Evolutionary conservation across 805 yeast genomes (phyloP), one percentile per base, ranked within the genome.

Genomic region (Yueomyces sp.): DNA sequence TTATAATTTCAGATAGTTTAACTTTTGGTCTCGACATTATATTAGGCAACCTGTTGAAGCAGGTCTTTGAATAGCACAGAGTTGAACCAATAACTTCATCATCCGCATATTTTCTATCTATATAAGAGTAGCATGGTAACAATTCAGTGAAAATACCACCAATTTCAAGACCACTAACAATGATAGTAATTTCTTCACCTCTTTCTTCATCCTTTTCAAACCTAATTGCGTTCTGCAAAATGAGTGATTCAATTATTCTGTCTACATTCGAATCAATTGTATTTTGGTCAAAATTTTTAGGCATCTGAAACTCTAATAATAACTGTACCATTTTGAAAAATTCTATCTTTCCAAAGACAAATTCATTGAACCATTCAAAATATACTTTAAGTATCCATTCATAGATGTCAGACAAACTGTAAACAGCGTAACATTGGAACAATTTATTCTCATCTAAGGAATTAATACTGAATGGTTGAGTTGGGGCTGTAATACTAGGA

Each of bases 391-490:
- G 40, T 34, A 79, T 70, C 85, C 85, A 79, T 31, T 59, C 53
- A 51, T 73, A 77, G 3, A 79, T 60, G 26, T 65, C 66, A 0
- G 72, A 68, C 11, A 79, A 48, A 0, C 72, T 64, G 62, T 72
- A 69, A 3, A 77, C 69, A 34, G 60, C 59, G 3, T 55, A 53
- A 49, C 82, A 77, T 28, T 62, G 65, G 8, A 70, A 55, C 42
- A 76, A 67, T 47, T 77, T 80, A n/a, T 63, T 60, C 26, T 68
- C 67, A 12, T 65, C 67, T 36, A 79, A 55, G 0, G 70, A 59
- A 9, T 72, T 66, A 0, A 81, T 69, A 3, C 74, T 59, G 48
- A 78, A 79, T 3, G 82, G 82, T 6, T 77, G 63, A 39, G 71
- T 67, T 0, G 85, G 84, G 26, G 76, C 55, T 3, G 63, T 60